Evolutionary conservation across 164 flowering plant species (phyloP).

Genomic region (Nymphaea colorata): DNA sequence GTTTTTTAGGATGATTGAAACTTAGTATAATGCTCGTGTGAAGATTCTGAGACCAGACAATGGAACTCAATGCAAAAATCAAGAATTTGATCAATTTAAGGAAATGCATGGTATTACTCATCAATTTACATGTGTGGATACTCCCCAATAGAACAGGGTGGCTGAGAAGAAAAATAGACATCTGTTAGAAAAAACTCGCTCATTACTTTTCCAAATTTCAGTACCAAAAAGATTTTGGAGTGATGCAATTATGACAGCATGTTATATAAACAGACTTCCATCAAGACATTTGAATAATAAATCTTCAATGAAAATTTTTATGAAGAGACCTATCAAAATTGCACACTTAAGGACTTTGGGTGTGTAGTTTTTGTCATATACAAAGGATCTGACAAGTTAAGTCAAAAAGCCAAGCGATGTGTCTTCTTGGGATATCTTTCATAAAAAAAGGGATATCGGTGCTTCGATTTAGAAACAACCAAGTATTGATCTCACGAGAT

Average conservation of each 20-base stretch:
- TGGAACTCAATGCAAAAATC: background rate
- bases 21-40: background rate
- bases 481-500: background rate
- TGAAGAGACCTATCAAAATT: background rate
- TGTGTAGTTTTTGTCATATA: background rate
- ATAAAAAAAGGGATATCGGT: background rate
- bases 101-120: background rate
- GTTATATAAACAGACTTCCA: too few relatives aligned
- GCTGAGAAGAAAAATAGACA: background rate
- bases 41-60: background rate
- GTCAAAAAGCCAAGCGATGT: background rate
- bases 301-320: background rate
- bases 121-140: background rate
- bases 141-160: background rate
- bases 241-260: background rate
- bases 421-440: background rate
- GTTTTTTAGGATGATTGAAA: background rate
- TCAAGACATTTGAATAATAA: too few relatives aligned
- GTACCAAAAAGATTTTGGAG: constrained; percentile 1
- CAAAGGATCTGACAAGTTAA: background rate
- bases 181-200: background rate
- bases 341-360: background rate
- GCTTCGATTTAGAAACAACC: background rate
- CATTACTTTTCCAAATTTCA: background rate
- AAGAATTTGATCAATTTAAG: background rate